phyloP scores from a whole-genome alignment of 441 rosid genomes.

The Bruguiera hainesii region DNA sequence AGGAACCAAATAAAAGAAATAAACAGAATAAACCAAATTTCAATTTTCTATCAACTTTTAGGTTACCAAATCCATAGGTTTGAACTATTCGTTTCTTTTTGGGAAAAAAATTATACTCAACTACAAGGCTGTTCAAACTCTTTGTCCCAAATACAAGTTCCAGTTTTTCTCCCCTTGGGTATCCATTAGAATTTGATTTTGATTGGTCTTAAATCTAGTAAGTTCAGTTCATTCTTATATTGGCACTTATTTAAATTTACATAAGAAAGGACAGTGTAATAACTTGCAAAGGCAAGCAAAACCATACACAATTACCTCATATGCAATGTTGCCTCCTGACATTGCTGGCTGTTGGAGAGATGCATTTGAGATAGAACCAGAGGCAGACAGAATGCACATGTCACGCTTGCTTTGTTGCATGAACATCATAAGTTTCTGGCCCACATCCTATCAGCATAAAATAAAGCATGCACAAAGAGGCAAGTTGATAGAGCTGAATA shows the following conservation, averaged over 20 bases:
- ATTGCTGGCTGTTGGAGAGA: constrained; percentile 86
- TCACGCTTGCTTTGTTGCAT: constrained; percentile 79
- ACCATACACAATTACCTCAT: constrained; percentile 52
- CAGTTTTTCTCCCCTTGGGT: no score
- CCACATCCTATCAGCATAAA: constrained; percentile 60
- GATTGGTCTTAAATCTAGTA: neutral
- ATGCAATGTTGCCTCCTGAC: constrained; percentile 71
- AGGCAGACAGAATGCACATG: constrained; percentile 83
- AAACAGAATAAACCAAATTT: no score
- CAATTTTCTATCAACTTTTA: no score
- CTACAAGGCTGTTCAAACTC: no score
- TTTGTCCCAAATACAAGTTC: no score
- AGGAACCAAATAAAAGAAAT: no score
- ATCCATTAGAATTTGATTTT: no score
- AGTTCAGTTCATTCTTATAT: neutral
- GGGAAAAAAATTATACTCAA: no score
- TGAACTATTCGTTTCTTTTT: no score
- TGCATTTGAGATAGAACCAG: constrained; percentile 74
- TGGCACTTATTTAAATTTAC: neutral
- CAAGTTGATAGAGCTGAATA: neutral
- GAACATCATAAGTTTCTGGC: constrained; percentile 64
- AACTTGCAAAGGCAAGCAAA: neutral
- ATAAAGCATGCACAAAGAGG: constrained; percentile 10
- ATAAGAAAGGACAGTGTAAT: neutral
- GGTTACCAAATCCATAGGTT: no score